Conservation (phyloP, 2,329 filamentous ascomycete species). For the Lojkania enalia region DNA sequence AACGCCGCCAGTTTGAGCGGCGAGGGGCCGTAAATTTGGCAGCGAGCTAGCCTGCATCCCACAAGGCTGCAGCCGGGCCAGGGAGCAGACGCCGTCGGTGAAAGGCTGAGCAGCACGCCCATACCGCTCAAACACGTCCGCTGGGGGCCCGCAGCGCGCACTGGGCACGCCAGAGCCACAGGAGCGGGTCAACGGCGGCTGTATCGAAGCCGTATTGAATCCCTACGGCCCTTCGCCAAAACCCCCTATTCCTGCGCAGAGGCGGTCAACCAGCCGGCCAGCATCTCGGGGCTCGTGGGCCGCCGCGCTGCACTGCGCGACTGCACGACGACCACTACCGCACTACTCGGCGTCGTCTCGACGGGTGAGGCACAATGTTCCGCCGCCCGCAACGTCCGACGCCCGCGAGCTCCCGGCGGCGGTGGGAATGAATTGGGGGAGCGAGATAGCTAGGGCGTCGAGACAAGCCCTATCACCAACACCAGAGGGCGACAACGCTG, state of each 20-base stretch:
- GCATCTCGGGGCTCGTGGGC: conserved; percentile 1
- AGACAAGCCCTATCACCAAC: too few relatives aligned
- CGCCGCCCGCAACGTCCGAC: neutral
- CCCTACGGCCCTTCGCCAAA: conserved; percentile 3
- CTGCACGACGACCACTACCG: neutral
- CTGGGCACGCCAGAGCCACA: conserved; percentile 14
- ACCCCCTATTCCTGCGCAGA: conserved; percentile 6
- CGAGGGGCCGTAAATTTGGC: conserved; percentile 30
- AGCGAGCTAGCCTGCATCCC: conserved; percentile 20
- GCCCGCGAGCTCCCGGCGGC: conserved; percentile 4
- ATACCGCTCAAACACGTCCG: conserved; percentile 6
- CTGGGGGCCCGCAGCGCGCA: conserved; percentile 6
- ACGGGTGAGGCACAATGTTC: neutral
- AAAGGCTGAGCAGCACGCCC: conserved; percentile 16
- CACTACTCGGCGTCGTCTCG: neutral
- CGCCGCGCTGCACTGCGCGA: neutral
- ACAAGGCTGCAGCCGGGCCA: conserved; percentile 31
- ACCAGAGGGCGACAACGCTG: too few relatives aligned
- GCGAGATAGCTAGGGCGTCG: too few relatives aligned
- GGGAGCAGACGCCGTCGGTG: conserved; percentile 7
- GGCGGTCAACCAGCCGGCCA: conserved; percentile 18
- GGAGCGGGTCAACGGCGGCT: conserved; percentile 19
- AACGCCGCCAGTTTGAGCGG: conserved; percentile 18
- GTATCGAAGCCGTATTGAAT: too few relatives aligned
- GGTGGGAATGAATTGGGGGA: neutral